phyloP scores from a whole-genome alignment of 768 basidiomycete species.

The Leccinum variicolor region DNA sequence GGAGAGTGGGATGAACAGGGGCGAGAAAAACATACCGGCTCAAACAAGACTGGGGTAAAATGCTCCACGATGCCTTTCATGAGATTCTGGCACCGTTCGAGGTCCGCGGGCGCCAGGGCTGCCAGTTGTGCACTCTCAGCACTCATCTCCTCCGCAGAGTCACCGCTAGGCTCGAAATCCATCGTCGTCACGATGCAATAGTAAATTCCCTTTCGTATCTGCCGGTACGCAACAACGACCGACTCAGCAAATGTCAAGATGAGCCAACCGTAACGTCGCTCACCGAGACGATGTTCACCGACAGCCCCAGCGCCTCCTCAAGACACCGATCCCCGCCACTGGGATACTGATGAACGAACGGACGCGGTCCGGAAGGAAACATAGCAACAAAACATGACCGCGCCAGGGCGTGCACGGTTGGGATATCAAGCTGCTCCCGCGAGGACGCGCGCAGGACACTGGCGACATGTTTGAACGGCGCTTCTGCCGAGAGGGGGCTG shows the following conservation, averaged over 20 bases:
- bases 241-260: neutral
- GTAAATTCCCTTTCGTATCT: constrained; percentile 62
- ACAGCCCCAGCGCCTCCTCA: constrained; percentile 52
- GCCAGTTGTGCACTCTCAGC: neutral
- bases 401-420: constrained; percentile 46
- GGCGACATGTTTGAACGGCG: constrained; percentile 46
- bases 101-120: constrained; percentile 30
- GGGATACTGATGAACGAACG: constrained; percentile 38
- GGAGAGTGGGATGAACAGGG: neutral
- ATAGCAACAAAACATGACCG: constrained; percentile 40
- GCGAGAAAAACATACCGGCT: constrained; percentile 38
- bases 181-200: constrained; percentile 61
- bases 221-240: neutral
- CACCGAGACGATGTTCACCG: constrained; percentile 47
- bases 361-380: constrained; percentile 48
- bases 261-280: constrained; percentile 22
- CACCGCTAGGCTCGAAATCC: constrained; percentile 47
- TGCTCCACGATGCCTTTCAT: constrained; percentile 56
- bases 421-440: constrained; percentile 53
- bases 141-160: constrained; percentile 2
- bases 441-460: constrained; percentile 58
- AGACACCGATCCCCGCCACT: constrained; percentile 24
- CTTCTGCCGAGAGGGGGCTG: constrained; percentile 46
- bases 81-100: constrained; percentile 44
- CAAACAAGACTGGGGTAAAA: constrained; percentile 73